These are phyloP conservation scores for Exophiala alcalophila DNA, from an alignment of 2,329 filamentous ascomycete genomes.

Conservation along the genomic window DNA sequence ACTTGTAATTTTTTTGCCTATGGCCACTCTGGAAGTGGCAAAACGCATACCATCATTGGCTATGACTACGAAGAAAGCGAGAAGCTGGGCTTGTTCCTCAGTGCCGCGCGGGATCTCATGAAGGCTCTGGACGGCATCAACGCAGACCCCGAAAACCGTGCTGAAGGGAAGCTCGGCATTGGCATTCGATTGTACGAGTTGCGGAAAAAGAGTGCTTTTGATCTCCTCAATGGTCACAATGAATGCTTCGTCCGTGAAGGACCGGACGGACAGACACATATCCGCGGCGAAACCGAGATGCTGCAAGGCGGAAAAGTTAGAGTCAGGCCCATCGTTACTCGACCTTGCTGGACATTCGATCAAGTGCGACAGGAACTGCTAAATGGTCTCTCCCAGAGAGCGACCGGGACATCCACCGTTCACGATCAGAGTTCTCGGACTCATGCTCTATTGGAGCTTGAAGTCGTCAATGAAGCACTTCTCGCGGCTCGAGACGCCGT, in stretches of 20 bases:
- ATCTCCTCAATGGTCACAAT: slow-evolving; percentile 41
- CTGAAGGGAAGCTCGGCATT: slow-evolving; percentile 33
- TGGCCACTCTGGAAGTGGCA: slow-evolving; percentile 44
- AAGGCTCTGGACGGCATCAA: slow-evolving; percentile 33
- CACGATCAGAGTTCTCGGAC: slow-evolving; percentile 48
- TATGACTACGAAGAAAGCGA: slow-evolving; percentile 39
- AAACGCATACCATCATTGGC: slow-evolving; percentile 45
- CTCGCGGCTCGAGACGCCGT: slow-evolving; percentile 40
- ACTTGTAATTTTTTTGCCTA: slow-evolving; percentile 47
- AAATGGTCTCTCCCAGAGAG: slow-evolving; percentile 33
- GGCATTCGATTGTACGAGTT: slow-evolving; percentile 44
- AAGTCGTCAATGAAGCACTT: slow-evolving; percentile 40
- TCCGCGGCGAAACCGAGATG: slow-evolving; percentile 44
- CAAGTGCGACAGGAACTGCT: slow-evolving; percentile 34
- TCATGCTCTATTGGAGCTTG: slow-evolving; percentile 45
- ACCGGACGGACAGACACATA: slow-evolving; percentile 39
- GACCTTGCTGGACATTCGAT: slow-evolving; percentile 39
- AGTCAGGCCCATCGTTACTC: slow-evolving; percentile 40
- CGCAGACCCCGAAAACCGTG: not conserved
- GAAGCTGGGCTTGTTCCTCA: slow-evolving; percentile 40
- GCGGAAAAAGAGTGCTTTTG: slow-evolving; percentile 43
- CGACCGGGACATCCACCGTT: slow-evolving; percentile 40
- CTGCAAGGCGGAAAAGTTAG: slow-evolving; percentile 42
- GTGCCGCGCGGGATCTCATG: slow-evolving; percentile 36
- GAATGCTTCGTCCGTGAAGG: slow-evolving; percentile 45